A percentile compares a stretch with the other conserved stretches of the same genome.
These are phyloP conservation scores for Dothistroma septosporum DNA, from an alignment of 2,329 filamentous ascomycete species.

Conservation along the genomic window DNA sequence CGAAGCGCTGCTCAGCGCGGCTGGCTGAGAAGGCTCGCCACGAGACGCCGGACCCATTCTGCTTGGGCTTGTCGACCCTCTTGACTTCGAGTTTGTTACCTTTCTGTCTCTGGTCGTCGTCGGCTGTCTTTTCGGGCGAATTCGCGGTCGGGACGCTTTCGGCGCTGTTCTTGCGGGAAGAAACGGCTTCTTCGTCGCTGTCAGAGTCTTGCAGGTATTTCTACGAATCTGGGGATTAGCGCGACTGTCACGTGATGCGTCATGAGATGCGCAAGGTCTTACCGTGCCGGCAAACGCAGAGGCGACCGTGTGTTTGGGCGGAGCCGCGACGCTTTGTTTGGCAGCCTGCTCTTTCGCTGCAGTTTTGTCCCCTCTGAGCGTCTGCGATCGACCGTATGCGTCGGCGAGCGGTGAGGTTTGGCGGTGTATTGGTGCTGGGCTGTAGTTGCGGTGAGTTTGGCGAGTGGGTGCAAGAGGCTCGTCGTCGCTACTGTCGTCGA, in stretches of 20 bases:
- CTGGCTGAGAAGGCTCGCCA: slow-evolving; percentile 35
- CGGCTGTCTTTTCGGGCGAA: slow-evolving; percentile 4
- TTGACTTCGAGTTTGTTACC: slow-evolving; percentile 28
- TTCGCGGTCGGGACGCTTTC: slow-evolving; percentile 16
- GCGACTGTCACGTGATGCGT: slow-evolving; percentile 17
- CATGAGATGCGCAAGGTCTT: neutral
- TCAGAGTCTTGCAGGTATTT: slow-evolving; percentile 36
- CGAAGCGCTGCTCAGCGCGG: slow-evolving; percentile 30
- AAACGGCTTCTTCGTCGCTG: slow-evolving; percentile 29
- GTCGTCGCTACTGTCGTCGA: slow-evolving; percentile 34
- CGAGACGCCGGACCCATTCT: slow-evolving; percentile 32
- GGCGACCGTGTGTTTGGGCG: slow-evolving; percentile 32
- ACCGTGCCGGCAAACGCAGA: slow-evolving; percentile 35
- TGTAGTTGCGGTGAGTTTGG: slow-evolving; percentile 24
- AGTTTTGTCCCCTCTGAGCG: slow-evolving; percentile 24
- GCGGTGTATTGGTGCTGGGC: slow-evolving; percentile 29
- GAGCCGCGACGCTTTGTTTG: slow-evolving; percentile 14
- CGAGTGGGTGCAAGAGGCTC: slow-evolving; percentile 13
- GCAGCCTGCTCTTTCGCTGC: slow-evolving; percentile 14
- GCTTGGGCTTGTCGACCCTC: slow-evolving; percentile 33
- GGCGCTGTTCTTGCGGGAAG: slow-evolving; percentile 29
- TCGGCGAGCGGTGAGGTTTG: slow-evolving; percentile 16
- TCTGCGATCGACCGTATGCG: slow-evolving; percentile 20
- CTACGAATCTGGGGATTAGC: slow-evolving; percentile 21
- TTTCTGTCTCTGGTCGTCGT: neutral